Conservation (phyloP, 1,284 basidiomycete species). For the Bondarzewia mesenterica region DNA sequence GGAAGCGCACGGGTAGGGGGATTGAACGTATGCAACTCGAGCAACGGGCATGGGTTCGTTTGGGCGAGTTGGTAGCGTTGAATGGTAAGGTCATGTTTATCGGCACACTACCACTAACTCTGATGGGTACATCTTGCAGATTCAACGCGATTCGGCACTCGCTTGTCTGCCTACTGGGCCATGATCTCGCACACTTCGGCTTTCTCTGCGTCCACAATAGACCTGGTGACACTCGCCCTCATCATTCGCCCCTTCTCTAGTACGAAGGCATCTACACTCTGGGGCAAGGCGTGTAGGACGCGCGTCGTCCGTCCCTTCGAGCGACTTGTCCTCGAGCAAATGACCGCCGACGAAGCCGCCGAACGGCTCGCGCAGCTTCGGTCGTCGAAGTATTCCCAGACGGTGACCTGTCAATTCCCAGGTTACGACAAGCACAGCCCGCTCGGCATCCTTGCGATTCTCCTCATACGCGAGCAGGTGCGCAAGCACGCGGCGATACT, state of each 20-base stretch:
- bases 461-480: conserved; percentile 44
- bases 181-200: conserved; percentile 35
- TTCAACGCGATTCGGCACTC: conserved; percentile 30
- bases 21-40: conserved; percentile 37
- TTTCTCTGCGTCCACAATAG: conserved; percentile 31
- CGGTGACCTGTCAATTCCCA: neutral
- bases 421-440: conserved; percentile 20
- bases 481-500: conserved; percentile 15
- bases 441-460: conserved; percentile 39
- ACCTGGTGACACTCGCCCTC: conserved; percentile 52
- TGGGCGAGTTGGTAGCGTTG: conserved; percentile 44
- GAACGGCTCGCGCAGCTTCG: conserved; percentile 26
- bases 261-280: conserved; percentile 27
- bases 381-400: neutral
- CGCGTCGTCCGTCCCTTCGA: conserved; percentile 38
- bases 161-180: conserved; percentile 42
- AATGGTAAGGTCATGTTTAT: conserved; percentile 23
- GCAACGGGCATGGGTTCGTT: conserved; percentile 42
- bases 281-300: conserved; percentile 19
- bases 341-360: conserved; percentile 42
- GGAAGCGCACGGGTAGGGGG: conserved; percentile 18
- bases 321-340: conserved; percentile 41
- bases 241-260: conserved; percentile 35
- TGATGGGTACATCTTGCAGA: conserved; percentile 12
- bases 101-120: too few relatives aligned